phyloP scores from a whole-genome alignment of 2,329 filamentous ascomycete genomes.

The Coniochaeta sp. region DNA sequence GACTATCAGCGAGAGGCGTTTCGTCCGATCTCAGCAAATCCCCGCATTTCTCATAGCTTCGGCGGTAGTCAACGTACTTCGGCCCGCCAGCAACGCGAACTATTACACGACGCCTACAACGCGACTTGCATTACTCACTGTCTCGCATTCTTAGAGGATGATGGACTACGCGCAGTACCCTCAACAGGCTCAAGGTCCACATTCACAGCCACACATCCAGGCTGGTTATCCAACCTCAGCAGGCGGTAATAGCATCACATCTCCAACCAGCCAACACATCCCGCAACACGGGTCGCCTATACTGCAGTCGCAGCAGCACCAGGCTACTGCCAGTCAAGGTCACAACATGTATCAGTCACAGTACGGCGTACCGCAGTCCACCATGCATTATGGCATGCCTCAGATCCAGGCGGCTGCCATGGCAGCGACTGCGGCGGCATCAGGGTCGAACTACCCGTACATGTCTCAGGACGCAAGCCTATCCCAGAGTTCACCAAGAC shows the following conservation, averaged over 20 bases:
- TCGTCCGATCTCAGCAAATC: slow-evolving; percentile 1
- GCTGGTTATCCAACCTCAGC: slow-evolving; percentile 55
- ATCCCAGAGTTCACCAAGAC: slow-evolving; percentile 67
- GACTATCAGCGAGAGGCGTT: background rate
- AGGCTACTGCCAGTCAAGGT: slow-evolving; percentile 52
- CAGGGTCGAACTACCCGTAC: slow-evolving; percentile 69
- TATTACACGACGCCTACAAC: background rate
- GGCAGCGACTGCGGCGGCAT: slow-evolving; percentile 84
- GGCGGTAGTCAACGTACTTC: background rate
- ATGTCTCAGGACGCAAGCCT: slow-evolving; percentile 63
- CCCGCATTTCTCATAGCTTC: background rate
- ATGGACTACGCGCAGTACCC: slow-evolving; percentile 74
- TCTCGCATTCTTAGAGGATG: slow-evolving; percentile 33
- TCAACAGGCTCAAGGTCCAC: slow-evolving; percentile 59
- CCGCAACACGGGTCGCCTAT: slow-evolving; percentile 69
- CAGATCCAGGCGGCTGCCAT: slow-evolving; percentile 85
- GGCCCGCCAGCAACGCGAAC: background rate
- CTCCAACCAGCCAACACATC: slow-evolving; percentile 63
- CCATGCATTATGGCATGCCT: slow-evolving; percentile 71
- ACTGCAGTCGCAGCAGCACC: slow-evolving; percentile 68
- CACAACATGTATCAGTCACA: slow-evolving; percentile 76
- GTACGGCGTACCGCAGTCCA: slow-evolving; percentile 65
- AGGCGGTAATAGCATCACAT: slow-evolving; percentile 56
- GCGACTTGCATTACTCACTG: background rate
- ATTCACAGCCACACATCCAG: slow-evolving; percentile 48